Base-by-base conservation (phyloP, 257 asterid genomes). In the Petunia axillaris region DNA sequence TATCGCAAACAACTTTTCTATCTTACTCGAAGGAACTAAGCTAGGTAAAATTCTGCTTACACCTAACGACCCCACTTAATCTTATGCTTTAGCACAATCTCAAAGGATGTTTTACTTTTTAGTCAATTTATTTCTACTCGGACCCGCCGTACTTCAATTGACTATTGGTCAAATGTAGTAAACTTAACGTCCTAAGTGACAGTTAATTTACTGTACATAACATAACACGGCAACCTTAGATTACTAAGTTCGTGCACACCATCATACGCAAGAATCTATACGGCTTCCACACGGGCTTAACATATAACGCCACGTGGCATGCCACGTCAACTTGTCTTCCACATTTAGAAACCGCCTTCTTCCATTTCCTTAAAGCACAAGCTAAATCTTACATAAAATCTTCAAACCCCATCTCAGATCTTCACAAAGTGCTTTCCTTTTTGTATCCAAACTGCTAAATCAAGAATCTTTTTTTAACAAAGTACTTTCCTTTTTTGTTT, bases 271-370 rank as follows among this genome's bases (percentile, higher is more conserved):
- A 65, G 78, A 73, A 73, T 73, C 81, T 62, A 48, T 0, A 6
- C 63, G 75, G 43, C 75, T 63, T 43, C 59, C 62, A 78, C 81
- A 65, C 62, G 62, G 62, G 6, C 46, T 35, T 0, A 25, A 73
- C 44, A 73, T 14, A 50, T 48, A 5, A 50, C 48, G 62, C 77
- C 77, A 44, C 0, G 57, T 68, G 41, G n/a, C 73, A 41, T 9
- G 35, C 60, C 83, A 60, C 65, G 57, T 73, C 46, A 43, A 43
- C 83, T 35, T 63, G n/a, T 59, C 58, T 70, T 54, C 66, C 58
- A 54, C n/a, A 40, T 66, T 43, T 25, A 25, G 2, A 2, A 11
- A 35, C 80, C 71, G 78, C 11, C 48, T 1, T n/a, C 8, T 54
- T 48, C 25, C 35, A 50, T 8, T 71, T 57, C 25, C 75, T 37